A percentile compares a stretch with the other conserved stretches of the same genome.
Evolutionary conservation across 2,329 filamentous ascomycete species (phyloP).

Genomic region (Penicillium sp.): DNA sequence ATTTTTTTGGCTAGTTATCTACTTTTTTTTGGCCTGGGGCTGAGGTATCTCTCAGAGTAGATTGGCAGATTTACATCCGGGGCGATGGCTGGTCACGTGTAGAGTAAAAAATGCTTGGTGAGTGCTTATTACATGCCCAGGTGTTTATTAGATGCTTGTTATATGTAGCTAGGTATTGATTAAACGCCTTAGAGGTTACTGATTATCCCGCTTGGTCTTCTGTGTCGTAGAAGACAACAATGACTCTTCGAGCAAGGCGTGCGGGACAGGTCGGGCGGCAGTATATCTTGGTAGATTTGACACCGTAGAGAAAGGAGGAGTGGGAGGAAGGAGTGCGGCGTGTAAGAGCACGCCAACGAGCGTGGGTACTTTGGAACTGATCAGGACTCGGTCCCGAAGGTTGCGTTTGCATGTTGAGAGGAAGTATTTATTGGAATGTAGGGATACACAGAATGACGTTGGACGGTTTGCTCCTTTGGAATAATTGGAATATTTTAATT

Average conservation of each 20-base stretch:
- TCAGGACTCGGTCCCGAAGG: not conserved
- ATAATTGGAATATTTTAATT: not conserved
- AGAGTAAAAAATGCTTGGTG: not conserved
- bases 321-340: not conserved
- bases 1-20: not conserved
- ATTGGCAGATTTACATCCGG: not conserved
- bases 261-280: not conserved
- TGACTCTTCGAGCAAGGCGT: not conserved
- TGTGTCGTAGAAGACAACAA: not conserved
- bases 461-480: not conserved
- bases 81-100: not conserved
- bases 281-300: not conserved
- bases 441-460: not conserved
- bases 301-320: not conserved
- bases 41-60: too few species aligned
- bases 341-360: not conserved
- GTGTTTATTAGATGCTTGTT: not conserved
- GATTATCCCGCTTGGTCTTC: not conserved
- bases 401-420: not conserved
- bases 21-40: not conserved
- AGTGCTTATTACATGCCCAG: not conserved
- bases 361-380: not conserved
- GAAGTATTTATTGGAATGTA: not conserved
- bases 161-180: not conserved
- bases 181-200: not conserved